Evolutionary conservation across 768 basidiomycete species (phyloP).

Genomic region (Roridomyces roridus): DNA sequence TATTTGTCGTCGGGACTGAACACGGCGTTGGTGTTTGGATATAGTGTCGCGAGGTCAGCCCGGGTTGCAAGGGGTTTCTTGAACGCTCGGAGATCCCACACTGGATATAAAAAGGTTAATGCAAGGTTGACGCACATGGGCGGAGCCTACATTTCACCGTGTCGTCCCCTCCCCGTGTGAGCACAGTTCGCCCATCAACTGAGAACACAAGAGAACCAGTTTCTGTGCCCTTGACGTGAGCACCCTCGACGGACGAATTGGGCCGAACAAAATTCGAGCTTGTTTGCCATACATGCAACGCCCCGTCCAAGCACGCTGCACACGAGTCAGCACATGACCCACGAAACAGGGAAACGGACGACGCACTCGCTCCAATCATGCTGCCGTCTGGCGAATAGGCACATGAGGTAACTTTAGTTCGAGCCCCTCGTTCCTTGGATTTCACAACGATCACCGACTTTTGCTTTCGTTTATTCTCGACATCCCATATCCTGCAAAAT

Average conservation of each 20-base stretch:
- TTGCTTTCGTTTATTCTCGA: constrained; percentile 90
- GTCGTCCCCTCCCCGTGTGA: constrained; percentile 93
- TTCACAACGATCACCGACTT: constrained; percentile 96
- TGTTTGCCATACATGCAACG: constrained; percentile 92
- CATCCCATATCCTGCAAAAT: constrained; percentile 87
- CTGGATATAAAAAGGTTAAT: constrained; percentile 46
- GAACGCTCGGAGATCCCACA: constrained; percentile 94
- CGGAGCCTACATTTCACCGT: constrained; percentile 88
- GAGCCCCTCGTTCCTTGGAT: constrained; percentile 91
- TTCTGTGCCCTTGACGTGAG: constrained; percentile 86
- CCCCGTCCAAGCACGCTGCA: constrained; percentile 88
- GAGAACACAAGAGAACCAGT: constrained; percentile 90
- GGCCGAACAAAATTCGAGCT: constrained; percentile 94
- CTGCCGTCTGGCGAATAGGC: constrained; percentile 91
- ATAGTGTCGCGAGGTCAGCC: constrained; percentile 71
- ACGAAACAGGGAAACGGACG: constrained; percentile 7
- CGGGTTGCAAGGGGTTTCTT: constrained; percentile 85
- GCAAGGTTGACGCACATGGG: constrained; percentile 8
- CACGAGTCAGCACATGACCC: constrained; percentile 11
- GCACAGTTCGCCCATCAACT: constrained; percentile 82
- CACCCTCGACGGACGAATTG: constrained; percentile 83
- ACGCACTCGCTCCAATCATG: constrained; percentile 84
- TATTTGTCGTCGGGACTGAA: constrained; percentile 96
- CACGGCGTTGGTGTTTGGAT: constrained; percentile 91
- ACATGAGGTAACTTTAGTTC: constrained; percentile 90